These are phyloP conservation scores for Globisporangium parvum DNA, from an alignment of 352 stramenopile genomes.

Conservation along the genomic window DNA sequence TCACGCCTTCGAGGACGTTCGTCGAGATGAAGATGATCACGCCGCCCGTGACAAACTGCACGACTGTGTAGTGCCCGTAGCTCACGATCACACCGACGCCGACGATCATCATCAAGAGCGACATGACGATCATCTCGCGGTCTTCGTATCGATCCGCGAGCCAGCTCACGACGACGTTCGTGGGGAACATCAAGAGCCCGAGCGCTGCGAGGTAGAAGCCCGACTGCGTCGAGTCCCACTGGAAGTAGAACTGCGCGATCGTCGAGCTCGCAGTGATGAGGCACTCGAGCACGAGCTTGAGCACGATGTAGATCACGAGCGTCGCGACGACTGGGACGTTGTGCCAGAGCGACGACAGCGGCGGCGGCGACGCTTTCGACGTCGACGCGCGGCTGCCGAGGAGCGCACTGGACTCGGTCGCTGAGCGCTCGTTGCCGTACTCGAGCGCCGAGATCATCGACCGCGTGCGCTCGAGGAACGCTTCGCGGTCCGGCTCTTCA, in stretches of 20 bases:
- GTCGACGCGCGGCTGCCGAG: not conserved
- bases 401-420: constrained; percentile 8
- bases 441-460: constrained; percentile 34
- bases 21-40: constrained; percentile 91
- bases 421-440: not conserved
- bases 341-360: constrained; percentile 53
- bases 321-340: constrained; percentile 76
- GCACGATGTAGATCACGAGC: constrained; percentile 87
- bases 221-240: constrained; percentile 78
- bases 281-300: constrained; percentile 90
- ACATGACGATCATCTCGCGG: constrained; percentile 87
- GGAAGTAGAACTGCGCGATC: constrained; percentile 88
- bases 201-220: constrained; percentile 87
- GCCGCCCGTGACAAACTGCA: constrained; percentile 83
- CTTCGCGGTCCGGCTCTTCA: constrained; percentile 57
- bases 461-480: constrained; percentile 34
- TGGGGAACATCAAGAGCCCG: constrained; percentile 90
- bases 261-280: constrained; percentile 81
- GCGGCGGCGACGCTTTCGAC: not conserved
- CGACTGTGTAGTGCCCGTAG: constrained; percentile 79
- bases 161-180: constrained; percentile 87
- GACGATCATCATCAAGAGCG: constrained; percentile 82
- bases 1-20: constrained; percentile 92
- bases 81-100: constrained; percentile 86
- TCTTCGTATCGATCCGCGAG: constrained; percentile 89